phyloP scores from a whole-genome alignment of 805 yeast species.

The Sugiyamaella americana region DNA sequence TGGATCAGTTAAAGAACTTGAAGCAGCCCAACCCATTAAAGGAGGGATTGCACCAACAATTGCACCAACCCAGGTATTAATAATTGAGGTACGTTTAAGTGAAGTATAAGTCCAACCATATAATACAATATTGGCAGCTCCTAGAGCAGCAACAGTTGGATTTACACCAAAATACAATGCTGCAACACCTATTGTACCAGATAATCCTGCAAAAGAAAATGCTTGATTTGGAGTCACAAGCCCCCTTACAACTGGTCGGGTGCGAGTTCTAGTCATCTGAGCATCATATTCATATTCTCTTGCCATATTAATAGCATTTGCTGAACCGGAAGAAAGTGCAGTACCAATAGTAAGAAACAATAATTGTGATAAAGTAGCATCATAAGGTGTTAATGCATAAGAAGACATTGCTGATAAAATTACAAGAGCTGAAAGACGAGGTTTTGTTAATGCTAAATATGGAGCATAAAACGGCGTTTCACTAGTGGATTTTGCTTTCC shows the following conservation, averaged over 20 bases:
- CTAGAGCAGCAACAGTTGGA: slow-evolving; percentile 76
- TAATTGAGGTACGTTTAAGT: slow-evolving; percentile 72
- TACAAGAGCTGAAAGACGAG: slow-evolving; percentile 78
- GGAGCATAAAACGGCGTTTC: slow-evolving; percentile 8
- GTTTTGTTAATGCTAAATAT: slow-evolving; percentile 81
- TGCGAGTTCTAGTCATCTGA: slow-evolving; percentile 79
- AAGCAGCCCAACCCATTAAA: slow-evolving; percentile 98
- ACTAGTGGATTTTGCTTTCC: background rate
- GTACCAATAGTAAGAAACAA: slow-evolving; percentile 78
- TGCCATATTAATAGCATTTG: slow-evolving; percentile 96
- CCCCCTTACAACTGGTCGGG: slow-evolving; percentile 88
- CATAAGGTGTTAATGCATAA: slow-evolving; percentile 82
- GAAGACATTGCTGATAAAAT: slow-evolving; percentile 90
- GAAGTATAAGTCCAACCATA: slow-evolving; percentile 92
- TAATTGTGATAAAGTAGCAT: slow-evolving; percentile 67
- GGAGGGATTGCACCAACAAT: slow-evolving; percentile 99
- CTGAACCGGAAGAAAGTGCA: slow-evolving; percentile 82
- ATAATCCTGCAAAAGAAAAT: slow-evolving; percentile 63
- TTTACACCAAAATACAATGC: slow-evolving; percentile 77
- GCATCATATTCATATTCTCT: slow-evolving; percentile 88
- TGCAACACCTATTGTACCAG: slow-evolving; percentile 67
- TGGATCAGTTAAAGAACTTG: slow-evolving; percentile 60
- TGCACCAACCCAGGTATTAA: slow-evolving; percentile 98
- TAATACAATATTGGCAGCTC: slow-evolving; percentile 68
- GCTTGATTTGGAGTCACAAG: slow-evolving; percentile 70